Percentiles rank a stretch among this genome's conserved stretches.
Conservation (phyloP, 768 basidiomycete genomes). For the Austroboletus festivus region DNA sequence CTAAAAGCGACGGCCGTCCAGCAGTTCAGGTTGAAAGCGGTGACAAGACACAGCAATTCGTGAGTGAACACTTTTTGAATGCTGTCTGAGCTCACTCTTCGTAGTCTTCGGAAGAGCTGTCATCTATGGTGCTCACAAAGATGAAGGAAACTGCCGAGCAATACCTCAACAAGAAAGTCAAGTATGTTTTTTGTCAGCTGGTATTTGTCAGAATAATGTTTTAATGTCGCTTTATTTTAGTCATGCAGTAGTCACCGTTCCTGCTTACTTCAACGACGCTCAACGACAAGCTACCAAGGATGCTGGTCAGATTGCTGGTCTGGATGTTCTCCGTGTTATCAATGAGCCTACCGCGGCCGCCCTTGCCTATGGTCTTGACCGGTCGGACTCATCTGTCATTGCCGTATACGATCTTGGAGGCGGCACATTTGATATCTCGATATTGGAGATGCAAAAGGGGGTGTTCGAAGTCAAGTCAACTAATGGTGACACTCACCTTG, state of each 20-base stretch:
- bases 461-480: conserved; percentile 99
- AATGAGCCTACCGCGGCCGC: conserved; percentile 99
- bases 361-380: conserved; percentile 95
- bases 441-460: conserved; percentile 99
- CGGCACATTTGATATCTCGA: conserved; percentile 99
- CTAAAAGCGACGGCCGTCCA: conserved; percentile 70
- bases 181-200: conserved; percentile 49
- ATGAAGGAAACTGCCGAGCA: conserved; percentile 97
- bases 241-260: conserved; percentile 91
- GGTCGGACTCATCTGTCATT: conserved; percentile 75
- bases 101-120: conserved; percentile 82
- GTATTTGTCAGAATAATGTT: neutral
- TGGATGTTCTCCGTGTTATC: conserved; percentile 97
- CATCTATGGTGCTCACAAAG: conserved; percentile 84
- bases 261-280: conserved; percentile 99
- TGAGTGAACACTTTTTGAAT: conserved; percentile 38
- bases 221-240: conserved; percentile 38
- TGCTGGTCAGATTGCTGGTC: conserved; percentile 95
- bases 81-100: neutral
- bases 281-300: conserved; percentile 99
- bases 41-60: conserved; percentile 77
- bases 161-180: conserved; percentile 89
- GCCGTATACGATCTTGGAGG: conserved; percentile 99
- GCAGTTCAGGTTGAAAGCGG: conserved; percentile 83
- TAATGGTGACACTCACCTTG: conserved; percentile 98